phyloP scores from a whole-genome alignment of 164 flowering plant species.

The Vitis riparia region DNA sequence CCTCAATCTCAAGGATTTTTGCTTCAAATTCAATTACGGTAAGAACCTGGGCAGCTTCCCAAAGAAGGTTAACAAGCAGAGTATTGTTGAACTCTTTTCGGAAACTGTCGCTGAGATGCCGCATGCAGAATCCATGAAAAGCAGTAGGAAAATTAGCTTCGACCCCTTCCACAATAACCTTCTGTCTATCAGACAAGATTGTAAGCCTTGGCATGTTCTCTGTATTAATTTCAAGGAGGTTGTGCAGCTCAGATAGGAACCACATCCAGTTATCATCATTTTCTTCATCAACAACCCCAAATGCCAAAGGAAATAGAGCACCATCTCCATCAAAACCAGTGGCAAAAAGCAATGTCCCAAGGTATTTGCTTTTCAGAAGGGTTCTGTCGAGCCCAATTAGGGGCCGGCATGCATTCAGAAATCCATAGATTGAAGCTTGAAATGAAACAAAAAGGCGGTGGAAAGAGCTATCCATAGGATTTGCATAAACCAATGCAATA shows the following conservation, averaged over 20 bases:
- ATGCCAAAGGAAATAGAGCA: constrained; percentile 41
- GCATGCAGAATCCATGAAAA: constrained; percentile 23
- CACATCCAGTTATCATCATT: constrained; percentile 37
- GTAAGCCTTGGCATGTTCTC: constrained; percentile 12
- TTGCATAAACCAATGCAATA: constrained; percentile 28
- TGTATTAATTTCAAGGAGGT: constrained; percentile 20
- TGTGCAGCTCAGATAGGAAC: constrained; percentile 25
- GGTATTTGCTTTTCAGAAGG: constrained; percentile 26
- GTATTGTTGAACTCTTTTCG: constrained; percentile 7
- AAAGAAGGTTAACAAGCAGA: constrained; percentile 12
- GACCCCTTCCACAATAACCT: neutral
- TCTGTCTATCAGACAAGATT: constrained; percentile 21
- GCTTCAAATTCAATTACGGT: constrained; percentile 14
- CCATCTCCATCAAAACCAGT: constrained; percentile 42
- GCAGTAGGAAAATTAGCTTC: constrained; percentile 10
- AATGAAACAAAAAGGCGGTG: constrained; percentile 48
- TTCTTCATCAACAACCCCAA: constrained; percentile 33
- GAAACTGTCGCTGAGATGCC: constrained; percentile 9
- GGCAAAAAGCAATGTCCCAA: constrained; percentile 29
- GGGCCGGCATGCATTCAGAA: constrained; percentile 57
- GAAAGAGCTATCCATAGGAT: constrained; percentile 42
- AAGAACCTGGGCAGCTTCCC: constrained; percentile 21
- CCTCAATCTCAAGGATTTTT: constrained; percentile 8
- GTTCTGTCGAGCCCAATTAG: constrained; percentile 48
- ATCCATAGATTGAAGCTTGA: constrained; percentile 43